phyloP scores from a whole-genome alignment of 2,329 filamentous ascomycete genomes.

The Hymenoscyphus scutula region DNA sequence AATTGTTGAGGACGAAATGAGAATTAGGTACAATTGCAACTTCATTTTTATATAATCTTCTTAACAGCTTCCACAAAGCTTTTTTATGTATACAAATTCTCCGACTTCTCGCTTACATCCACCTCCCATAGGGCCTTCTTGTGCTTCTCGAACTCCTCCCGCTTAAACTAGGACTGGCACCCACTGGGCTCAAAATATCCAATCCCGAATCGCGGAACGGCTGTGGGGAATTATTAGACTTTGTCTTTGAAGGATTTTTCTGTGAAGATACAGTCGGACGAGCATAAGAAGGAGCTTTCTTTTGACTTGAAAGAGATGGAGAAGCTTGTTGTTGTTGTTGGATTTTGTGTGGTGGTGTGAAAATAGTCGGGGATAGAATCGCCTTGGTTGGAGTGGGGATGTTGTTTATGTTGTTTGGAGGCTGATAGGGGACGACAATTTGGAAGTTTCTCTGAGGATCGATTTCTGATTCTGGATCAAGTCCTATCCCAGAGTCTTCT shows the following conservation, averaged over 20 bases:
- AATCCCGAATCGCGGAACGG: neutral
- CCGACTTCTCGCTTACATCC: too few species aligned
- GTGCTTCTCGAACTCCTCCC: neutral
- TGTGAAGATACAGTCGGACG: neutral
- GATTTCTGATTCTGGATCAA: conserved; percentile 3
- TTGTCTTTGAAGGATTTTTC: neutral
- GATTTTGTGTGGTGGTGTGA: neutral
- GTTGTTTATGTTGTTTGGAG: neutral
- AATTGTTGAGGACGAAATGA: too few species aligned
- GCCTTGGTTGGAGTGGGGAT: neutral
- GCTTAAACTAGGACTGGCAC: neutral
- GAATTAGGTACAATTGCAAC: too few species aligned
- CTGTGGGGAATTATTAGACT: neutral
- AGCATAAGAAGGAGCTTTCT: neutral
- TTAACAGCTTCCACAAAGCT: too few species aligned
- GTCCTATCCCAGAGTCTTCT: conserved; percentile 8
- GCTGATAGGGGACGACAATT: neutral
- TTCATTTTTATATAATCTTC: too few species aligned
- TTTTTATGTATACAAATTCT: too few species aligned
- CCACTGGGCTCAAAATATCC: neutral
- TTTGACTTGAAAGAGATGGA: neutral
- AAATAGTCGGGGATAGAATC: neutral
- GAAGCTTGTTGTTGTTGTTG: neutral
- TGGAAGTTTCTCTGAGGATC: neutral
- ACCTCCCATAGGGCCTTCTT: neutral